Conservation (phyloP, 106 monocot genomes). For the Allium sativum region DNA sequence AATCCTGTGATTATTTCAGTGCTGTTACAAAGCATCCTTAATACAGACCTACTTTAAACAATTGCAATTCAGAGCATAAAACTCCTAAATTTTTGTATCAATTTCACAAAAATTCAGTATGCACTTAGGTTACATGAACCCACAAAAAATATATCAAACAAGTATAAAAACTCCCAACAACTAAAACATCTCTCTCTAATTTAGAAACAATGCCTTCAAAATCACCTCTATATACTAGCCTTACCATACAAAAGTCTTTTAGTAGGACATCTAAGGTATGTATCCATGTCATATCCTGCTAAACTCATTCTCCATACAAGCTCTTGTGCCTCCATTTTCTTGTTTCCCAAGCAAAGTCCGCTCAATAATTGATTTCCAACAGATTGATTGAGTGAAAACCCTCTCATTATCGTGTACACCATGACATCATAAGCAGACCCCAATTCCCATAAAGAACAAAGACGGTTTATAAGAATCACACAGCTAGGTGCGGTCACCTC, state of each 20-base stretch:
- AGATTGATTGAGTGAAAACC: conserved; percentile 30
- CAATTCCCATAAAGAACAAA: conserved; percentile 41
- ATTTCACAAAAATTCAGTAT: too few species aligned
- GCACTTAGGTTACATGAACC: too few species aligned
- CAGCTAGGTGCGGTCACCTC: conserved; percentile 47
- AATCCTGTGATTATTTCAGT: too few species aligned
- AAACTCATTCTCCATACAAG: conserved; percentile 42
- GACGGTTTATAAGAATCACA: conserved; percentile 34
- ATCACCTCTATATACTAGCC: too few species aligned
- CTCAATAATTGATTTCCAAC: conserved; percentile 59
- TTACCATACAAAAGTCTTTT: conserved; percentile 20
- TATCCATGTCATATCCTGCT: conserved; percentile 62
- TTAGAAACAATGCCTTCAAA: too few species aligned
- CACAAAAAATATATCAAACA: too few species aligned
- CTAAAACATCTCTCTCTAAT: too few species aligned
- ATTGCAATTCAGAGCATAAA: too few species aligned
- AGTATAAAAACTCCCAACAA: too few species aligned
- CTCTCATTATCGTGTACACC: conserved; percentile 49
- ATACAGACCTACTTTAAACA: too few species aligned
- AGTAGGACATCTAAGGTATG: conserved; percentile 36
- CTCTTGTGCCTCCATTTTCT: conserved; percentile 30
- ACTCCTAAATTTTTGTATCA: too few species aligned
- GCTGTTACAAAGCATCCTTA: too few species aligned
- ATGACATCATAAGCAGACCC: conserved; percentile 45
- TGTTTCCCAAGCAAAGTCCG: conserved; percentile 36